Conservation (phyloP, 2,329 filamentous ascomycete genomes). For the Lomentospora prolificans region DNA sequence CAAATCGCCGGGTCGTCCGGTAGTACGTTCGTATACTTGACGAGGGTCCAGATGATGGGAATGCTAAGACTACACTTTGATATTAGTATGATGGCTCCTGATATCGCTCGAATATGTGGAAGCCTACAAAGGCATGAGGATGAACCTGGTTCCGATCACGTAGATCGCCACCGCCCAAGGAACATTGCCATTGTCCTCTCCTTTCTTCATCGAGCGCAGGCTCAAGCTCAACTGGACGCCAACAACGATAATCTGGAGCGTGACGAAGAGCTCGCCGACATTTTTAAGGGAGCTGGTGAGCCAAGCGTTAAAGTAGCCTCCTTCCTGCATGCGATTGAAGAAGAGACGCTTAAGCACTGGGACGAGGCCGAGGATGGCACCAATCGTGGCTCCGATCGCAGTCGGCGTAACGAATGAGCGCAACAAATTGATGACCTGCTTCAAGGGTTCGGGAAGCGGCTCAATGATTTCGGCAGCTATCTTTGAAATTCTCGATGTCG, state of each 20-base stretch:
- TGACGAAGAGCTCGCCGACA: slow-evolving; percentile 53
- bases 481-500: not conserved
- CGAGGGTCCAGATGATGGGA: slow-evolving; percentile 42
- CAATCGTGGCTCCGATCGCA: slow-evolving; percentile 48
- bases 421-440: slow-evolving; percentile 25
- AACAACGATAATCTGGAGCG: slow-evolving; percentile 55
- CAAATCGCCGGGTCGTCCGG: slow-evolving; percentile 52
- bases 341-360: slow-evolving; percentile 51
- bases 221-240: slow-evolving; percentile 54
- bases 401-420: slow-evolving; percentile 50
- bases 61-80: slow-evolving; percentile 32
- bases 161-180: slow-evolving; percentile 39
- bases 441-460: not conserved
- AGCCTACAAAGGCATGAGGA: slow-evolving; percentile 44
- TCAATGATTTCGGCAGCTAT: not conserved
- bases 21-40: slow-evolving; percentile 39
- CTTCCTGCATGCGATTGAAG: slow-evolving; percentile 45
- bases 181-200: slow-evolving; percentile 28
- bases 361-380: slow-evolving; percentile 48
- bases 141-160: slow-evolving; percentile 45
- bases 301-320: slow-evolving; percentile 58
- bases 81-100: not conserved
- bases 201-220: slow-evolving; percentile 22
- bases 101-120: not conserved
- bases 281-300: slow-evolving; percentile 52